phyloP scores from a whole-genome alignment of 2,329 filamentous ascomycete genomes.

The Calonectria fujianensis region DNA sequence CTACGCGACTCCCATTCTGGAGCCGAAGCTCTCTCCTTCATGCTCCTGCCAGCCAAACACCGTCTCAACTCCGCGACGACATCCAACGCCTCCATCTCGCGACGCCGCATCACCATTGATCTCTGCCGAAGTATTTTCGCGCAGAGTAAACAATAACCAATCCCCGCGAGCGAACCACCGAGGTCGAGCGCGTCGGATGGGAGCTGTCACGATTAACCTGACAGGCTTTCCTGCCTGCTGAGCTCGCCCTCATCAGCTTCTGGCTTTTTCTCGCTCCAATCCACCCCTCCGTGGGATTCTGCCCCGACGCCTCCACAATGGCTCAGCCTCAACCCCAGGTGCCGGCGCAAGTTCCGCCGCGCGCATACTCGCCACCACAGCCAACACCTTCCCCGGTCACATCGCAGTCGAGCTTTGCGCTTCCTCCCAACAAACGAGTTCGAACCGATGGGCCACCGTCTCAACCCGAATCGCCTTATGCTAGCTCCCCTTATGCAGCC shows the following conservation, averaged over 20 bases:
- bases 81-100: slow-evolving; percentile 49
- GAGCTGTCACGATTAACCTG: slow-evolving; percentile 65
- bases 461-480: slow-evolving; percentile 79
- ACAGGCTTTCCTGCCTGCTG: slow-evolving; percentile 71
- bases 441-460: slow-evolving; percentile 78
- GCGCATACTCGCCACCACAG: slow-evolving; percentile 78
- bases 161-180: slow-evolving; percentile 44
- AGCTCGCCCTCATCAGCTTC: slow-evolving; percentile 55
- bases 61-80: slow-evolving; percentile 52
- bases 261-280: slow-evolving; percentile 36
- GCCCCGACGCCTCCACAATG: slow-evolving; percentile 62
- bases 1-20: slow-evolving; percentile 59
- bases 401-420: slow-evolving; percentile 71
- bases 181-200: slow-evolving; percentile 65
- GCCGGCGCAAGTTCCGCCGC: slow-evolving; percentile 65
- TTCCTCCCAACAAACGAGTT: slow-evolving; percentile 82
- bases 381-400: slow-evolving; percentile 77
- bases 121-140: slow-evolving; percentile 35
- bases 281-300: slow-evolving; percentile 31
- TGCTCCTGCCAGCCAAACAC: slow-evolving; percentile 52
- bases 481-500: slow-evolving; percentile 69
- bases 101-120: slow-evolving; percentile 42
- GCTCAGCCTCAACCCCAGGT: slow-evolving; percentile 74
- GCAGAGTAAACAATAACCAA: slow-evolving; percentile 33
- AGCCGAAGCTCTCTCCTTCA: slow-evolving; percentile 58